Evolutionary conservation across 2,329 filamentous ascomycete genomes (phyloP), one percentile per base, ranked within the genome.

Genomic region (Metarhizium guizhouense): DNA sequence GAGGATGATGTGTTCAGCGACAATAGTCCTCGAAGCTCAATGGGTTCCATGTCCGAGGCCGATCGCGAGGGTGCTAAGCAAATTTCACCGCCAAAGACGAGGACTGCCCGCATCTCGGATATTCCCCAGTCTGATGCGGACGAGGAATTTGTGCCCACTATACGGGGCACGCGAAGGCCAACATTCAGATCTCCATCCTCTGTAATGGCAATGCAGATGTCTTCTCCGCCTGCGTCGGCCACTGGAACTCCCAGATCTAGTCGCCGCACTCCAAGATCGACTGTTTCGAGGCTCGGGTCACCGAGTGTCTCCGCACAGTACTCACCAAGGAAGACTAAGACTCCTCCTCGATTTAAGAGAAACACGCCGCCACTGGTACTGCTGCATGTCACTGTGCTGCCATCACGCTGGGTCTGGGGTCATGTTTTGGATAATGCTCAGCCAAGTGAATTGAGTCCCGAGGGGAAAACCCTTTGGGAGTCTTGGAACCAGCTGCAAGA

Each of bases 361-460:
- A 75, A 74, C 60, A 78, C 78, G 54, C 81, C 82, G 51, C 89
- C 89, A 3, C 76, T 94, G 2, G 87, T 94, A 1, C 74, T 94
- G 50, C 75, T 94, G 4, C 89, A 94, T 62, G 85, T 89, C 40
- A 92, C 88, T 0, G 75, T 93, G 0, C 73, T 94, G 5, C 88
- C 89, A 0, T 75, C 90, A 10, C 76, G 83, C 45, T 82, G 86
- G 75, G 75, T 77, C 1, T 91, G 86, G 76, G 80, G 75, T 1
- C 74, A 79, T 29, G 69, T 84, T 8, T 68, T 85, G 32, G 75
- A 81, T 47, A 70, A 62, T n/a, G 70, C 68, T 6, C 67, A 66
- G 30, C 65, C 69, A 4, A 64, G 61, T 36, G 72, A 77, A 51
- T 65, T 81, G 32, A 76, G 74, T 7, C 70, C 76, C 6, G 72